A percentile compares a stretch with the other conserved stretches of the same genome.
These are phyloP conservation scores for Tremellales sp. DNA, from an alignment of 1,284 basidiomycete genomes.

Conservation along the genomic window DNA sequence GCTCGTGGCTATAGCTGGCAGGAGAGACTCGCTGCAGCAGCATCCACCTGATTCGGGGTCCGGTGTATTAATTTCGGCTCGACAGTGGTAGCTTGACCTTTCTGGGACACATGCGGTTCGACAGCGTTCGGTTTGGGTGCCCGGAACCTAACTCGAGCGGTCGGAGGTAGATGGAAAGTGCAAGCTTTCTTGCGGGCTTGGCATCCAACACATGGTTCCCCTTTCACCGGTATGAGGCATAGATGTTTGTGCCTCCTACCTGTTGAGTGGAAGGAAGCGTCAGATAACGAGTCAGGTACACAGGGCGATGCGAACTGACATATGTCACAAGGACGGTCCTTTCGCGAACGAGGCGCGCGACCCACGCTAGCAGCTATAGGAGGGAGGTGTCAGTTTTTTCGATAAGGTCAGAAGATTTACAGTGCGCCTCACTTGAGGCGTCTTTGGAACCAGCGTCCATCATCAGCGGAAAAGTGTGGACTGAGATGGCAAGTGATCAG, in stretches of 20 bases:
- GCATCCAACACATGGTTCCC: constrained; percentile 28
- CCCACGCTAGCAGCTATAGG: no score
- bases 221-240: constrained; percentile 26
- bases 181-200: constrained; percentile 17
- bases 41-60: neutral
- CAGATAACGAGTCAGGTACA: neutral
- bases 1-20: no score
- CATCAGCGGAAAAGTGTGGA: no score
- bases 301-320: constrained; percentile 21
- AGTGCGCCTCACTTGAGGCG: no score
- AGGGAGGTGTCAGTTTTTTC: no score
- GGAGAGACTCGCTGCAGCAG: neutral
- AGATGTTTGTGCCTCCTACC: constrained; percentile 29
- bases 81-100: neutral
- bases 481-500: no score
- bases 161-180: constrained; percentile 30
- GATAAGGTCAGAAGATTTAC: no score
- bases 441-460: no score
- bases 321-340: constrained; percentile 22
- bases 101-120: neutral
- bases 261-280: constrained; percentile 1
- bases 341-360: constrained; percentile 8
- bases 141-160: constrained; percentile 5
- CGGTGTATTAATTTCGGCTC: neutral
- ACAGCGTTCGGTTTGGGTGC: neutral